Evolutionary conservation across 495 filamentous ascomycete genomes (phyloP).

Genomic region (Glarea lozoyensis): DNA sequence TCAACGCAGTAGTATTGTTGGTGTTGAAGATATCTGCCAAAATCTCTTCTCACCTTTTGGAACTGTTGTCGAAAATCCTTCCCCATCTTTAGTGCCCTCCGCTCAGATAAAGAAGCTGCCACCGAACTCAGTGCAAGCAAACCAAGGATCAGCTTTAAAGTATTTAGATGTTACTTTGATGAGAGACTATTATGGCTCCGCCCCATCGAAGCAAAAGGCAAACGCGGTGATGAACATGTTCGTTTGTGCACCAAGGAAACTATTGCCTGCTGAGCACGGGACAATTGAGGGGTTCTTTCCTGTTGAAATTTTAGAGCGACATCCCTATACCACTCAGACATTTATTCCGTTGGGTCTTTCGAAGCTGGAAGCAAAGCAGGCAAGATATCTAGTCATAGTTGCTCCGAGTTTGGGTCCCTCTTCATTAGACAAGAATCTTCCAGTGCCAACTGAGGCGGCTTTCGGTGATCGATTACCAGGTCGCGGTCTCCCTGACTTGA

Average conservation of each 20-base stretch:
- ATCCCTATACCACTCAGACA: slow-evolving; percentile 89
- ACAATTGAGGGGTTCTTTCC: slow-evolving; percentile 40
- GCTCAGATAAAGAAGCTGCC: slow-evolving; percentile 24
- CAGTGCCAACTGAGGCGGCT: slow-evolving; percentile 19
- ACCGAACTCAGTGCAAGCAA: slow-evolving; percentile 45
- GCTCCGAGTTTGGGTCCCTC: slow-evolving; percentile 56
- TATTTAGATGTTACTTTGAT: slow-evolving; percentile 69
- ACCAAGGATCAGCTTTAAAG: slow-evolving; percentile 85
- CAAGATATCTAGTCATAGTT: slow-evolving; percentile 78
- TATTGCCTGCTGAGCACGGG: slow-evolving; percentile 1
- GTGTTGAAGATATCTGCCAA: slow-evolving; percentile 45
- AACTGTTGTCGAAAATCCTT: slow-evolving; percentile 67
- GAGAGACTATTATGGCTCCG: slow-evolving; percentile 53
- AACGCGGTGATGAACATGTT: slow-evolving; percentile 78
- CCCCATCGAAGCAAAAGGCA: slow-evolving; percentile 53
- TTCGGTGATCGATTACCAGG: slow-evolving; percentile 27
- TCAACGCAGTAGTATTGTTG: not conserved
- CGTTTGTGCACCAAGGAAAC: slow-evolving; percentile 62
- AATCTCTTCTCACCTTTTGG: slow-evolving; percentile 72
- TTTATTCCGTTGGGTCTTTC: slow-evolving; percentile 71
- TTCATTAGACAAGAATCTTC: slow-evolving; percentile 24
- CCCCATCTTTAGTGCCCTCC: slow-evolving; percentile 39
- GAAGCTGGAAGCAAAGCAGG: slow-evolving; percentile 19
- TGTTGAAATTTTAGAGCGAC: slow-evolving; percentile 75
- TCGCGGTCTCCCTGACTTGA: slow-evolving; percentile 65